Conservation (phyloP, 176 grass and related monocot genomes). For the bread wheat (Triticum aestivum) region DNA sequence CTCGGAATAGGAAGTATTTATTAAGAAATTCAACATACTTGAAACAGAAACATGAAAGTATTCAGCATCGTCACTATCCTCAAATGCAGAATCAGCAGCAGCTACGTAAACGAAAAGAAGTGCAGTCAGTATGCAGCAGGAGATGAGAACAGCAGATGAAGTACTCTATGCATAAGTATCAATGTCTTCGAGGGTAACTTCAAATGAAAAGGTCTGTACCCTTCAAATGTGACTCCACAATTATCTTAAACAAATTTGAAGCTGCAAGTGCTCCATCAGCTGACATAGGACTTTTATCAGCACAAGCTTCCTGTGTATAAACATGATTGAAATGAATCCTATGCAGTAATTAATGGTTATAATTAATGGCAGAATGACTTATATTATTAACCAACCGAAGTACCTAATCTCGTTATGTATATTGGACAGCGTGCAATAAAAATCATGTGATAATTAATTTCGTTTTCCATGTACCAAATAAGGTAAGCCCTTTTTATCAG, state of each 20-base stretch:
- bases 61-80: constrained; percentile 76
- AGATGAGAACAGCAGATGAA: constrained; percentile 23
- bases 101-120: constrained; percentile 61
- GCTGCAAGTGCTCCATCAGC: constrained; percentile 73
- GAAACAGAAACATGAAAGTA: constrained; percentile 99
- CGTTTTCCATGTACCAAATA: constrained; percentile 1
- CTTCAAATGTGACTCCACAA: constrained; percentile 93
- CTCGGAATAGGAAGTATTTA: constrained; percentile 15
- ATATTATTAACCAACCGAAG: not conserved
- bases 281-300: constrained; percentile 60
- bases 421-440: not conserved
- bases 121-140: constrained; percentile 29
- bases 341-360: constrained; percentile 1
- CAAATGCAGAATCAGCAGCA: constrained; percentile 94
- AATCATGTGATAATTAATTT: constrained; percentile 19
- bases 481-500: constrained; percentile 6
- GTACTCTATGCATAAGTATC: constrained; percentile 1
- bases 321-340: constrained; percentile 20
- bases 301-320: constrained; percentile 52
- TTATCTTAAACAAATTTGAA: constrained; percentile 85
- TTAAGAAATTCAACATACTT: constrained; percentile 61
- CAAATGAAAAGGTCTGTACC: constrained; percentile 51
- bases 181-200: constrained; percentile 5
- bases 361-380: not conserved
- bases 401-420: not conserved